Evolutionary conservation across 495 filamentous ascomycete species (phyloP), one percentile per base, ranked within the genome.

Genomic region (Podospora didyma): DNA sequence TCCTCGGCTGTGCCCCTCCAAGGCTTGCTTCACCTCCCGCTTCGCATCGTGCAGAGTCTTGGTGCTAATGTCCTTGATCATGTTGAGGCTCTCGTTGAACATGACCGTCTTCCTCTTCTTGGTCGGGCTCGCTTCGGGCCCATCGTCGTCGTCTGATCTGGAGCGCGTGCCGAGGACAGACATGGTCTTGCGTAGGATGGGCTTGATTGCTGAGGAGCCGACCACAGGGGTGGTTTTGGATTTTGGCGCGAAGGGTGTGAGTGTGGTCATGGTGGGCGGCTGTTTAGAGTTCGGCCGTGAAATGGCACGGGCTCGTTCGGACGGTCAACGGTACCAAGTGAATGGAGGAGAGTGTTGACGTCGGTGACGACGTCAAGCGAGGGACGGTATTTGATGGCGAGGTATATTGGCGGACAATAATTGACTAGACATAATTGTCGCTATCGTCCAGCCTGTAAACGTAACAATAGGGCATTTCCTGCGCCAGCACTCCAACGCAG

Each of bases 1-100:
- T 49, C 84, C 84, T 24, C 77, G 74, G 63, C 79, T 73, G 63
- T 90, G 85, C 6, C 69, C 74, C 60, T 91, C 85, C 16, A 97
- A 79, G 1, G 87, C 89, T 56, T 83, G 79, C 64, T 79, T 80
- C 31, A 96, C 86, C 59, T 93, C 89, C 41, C 86, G 83, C 78
- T 80, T 90, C 79, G 68, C 84, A 73, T 72, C 79, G 59, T 75
- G 74, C 17, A 79, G 54, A 19, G 69, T 72, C 56, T 76, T 69
- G 53, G 66, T 56, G 47, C 71, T 69, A 39, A 79, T 69, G 34
- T 86, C 76, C 53, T 81, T 77, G 39, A 87, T 68, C 58, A 86
- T 80, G 62, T 89, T 82, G 42, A 91, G 82, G 22, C 85, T 80
- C 37, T 86, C 77, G 58, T 90, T 84, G 69, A 95, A 96, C 37